Evolutionary conservation across 1,284 basidiomycete species (phyloP).

Genomic region (Phenoliferia sp.): DNA sequence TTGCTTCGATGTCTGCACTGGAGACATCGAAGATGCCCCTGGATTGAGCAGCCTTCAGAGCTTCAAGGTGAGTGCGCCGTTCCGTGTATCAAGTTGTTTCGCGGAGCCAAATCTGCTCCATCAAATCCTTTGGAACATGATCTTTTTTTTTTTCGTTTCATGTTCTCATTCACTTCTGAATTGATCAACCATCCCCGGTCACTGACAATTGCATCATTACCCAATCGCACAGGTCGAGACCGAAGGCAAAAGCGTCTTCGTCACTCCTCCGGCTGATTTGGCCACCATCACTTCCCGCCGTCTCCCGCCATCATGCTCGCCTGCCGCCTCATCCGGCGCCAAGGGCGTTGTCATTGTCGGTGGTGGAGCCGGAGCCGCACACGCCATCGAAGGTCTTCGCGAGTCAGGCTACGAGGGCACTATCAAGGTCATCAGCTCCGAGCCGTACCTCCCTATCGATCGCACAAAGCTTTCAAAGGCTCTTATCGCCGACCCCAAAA

Average conservation of each 20-base stretch:
- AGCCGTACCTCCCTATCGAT: conserved; percentile 79
- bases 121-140: too few species aligned
- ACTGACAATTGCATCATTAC: background rate
- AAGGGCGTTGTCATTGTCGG: conserved; percentile 76
- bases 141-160: too few species aligned
- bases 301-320: conserved; percentile 41
- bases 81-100: background rate
- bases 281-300: conserved; percentile 37
- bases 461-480: conserved; percentile 87
- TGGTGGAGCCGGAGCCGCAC: conserved; percentile 75
- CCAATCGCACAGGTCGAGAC: conserved; percentile 45
- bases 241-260: conserved; percentile 66
- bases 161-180: too few species aligned
- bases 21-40: conserved; percentile 70
- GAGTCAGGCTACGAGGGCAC: conserved; percentile 74
- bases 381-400: conserved; percentile 74
- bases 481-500: conserved; percentile 68
- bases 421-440: conserved; percentile 75
- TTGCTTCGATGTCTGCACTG: conserved; percentile 75
- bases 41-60: conserved; percentile 78
- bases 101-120: too few species aligned
- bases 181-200: too few species aligned
- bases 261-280: conserved; percentile 60
- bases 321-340: conserved; percentile 40
- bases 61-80: conserved; percentile 54